A percentile compares a stretch with the other conserved stretches of the same genome.
Evolutionary conservation across 2,329 filamentous ascomycete species (phyloP).

Genomic region (Alternaria angustiovoidea): DNA sequence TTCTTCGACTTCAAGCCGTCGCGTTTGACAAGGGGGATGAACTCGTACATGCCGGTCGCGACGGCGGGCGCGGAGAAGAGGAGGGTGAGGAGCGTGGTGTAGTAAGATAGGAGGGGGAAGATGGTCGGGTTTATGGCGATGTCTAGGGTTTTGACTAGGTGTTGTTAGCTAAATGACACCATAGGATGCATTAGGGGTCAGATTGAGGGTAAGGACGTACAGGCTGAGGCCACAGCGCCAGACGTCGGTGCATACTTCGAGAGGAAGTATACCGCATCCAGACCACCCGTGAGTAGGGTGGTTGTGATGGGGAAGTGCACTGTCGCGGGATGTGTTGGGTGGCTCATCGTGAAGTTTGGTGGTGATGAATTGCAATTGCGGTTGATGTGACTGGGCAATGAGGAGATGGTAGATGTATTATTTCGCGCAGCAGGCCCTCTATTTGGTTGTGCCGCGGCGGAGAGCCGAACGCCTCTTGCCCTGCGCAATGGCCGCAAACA

Average conservation of each 20-base stretch:
- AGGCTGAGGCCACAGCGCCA: conserved; percentile 41
- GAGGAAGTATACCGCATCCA: conserved; percentile 52
- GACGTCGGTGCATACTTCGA: conserved; percentile 45
- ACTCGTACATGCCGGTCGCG: conserved; percentile 46
- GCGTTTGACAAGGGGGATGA: conserved; percentile 53
- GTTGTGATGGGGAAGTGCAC: conserved; percentile 60
- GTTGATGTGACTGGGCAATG: not conserved
- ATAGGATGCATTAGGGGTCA: too few relatives aligned
- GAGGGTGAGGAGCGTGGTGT: conserved; percentile 54
- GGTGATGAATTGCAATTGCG: not conserved
- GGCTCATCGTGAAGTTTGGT: conserved; percentile 34
- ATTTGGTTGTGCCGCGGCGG: not conserved
- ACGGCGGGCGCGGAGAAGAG: conserved; percentile 45
- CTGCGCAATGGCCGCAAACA: not conserved
- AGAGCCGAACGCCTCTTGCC: conserved; percentile 11
- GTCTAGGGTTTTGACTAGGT: conserved; percentile 38
- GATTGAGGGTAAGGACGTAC: conserved; percentile 16
- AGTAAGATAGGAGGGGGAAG: conserved; percentile 54
- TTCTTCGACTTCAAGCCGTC: conserved; percentile 55
- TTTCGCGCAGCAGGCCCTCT: not conserved
- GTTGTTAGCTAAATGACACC: not conserved
- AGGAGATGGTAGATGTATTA: not conserved
- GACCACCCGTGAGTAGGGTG: conserved; percentile 52
- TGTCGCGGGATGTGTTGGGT: conserved; percentile 56
- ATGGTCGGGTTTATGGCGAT: conserved; percentile 38